These are phyloP conservation scores for Tricladium varicosporioides DNA, from an alignment of 2,329 filamentous ascomycete species.

Conservation along the genomic window DNA sequence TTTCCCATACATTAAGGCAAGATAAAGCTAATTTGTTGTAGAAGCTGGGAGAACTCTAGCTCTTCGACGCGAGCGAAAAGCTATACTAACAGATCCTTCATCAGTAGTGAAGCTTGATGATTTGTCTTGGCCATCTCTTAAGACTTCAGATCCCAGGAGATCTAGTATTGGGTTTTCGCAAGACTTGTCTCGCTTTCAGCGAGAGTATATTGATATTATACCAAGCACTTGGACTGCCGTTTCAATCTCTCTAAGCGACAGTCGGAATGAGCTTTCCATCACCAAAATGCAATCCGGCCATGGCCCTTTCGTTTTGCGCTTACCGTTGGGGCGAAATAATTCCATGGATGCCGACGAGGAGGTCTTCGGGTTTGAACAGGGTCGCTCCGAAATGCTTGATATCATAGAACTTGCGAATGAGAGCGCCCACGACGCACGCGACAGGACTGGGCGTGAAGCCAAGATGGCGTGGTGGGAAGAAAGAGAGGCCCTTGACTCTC, in stretches of 20 bases:
- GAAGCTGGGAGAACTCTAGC: conserved; percentile 71
- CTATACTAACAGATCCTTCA: conserved; percentile 36
- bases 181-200: conserved; percentile 66
- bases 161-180: conserved; percentile 46
- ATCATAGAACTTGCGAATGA: conserved; percentile 81
- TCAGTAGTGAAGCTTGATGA: conserved; percentile 22
- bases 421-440: conserved; percentile 72
- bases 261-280: conserved; percentile 79
- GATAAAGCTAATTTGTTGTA: conserved; percentile 15
- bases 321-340: conserved; percentile 81
- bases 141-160: conserved; percentile 40
- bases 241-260: conserved; percentile 80
- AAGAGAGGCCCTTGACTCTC: conserved; percentile 73
- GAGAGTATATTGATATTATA: conserved; percentile 81
- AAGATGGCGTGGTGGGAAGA: conserved; percentile 89
- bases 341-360: conserved; percentile 78
- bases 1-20: background rate
- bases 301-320: conserved; percentile 79
- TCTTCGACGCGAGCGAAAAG: conserved; percentile 62
- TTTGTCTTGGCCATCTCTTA: conserved; percentile 45
- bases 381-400: conserved; percentile 74
- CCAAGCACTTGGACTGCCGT: conserved; percentile 81
- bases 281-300: conserved; percentile 77
- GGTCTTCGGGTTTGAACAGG: conserved; percentile 79
- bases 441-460: conserved; percentile 70